Evolutionary conservation across 148 eudicot species (phyloP).

Genomic region (Camellia sinensis): DNA sequence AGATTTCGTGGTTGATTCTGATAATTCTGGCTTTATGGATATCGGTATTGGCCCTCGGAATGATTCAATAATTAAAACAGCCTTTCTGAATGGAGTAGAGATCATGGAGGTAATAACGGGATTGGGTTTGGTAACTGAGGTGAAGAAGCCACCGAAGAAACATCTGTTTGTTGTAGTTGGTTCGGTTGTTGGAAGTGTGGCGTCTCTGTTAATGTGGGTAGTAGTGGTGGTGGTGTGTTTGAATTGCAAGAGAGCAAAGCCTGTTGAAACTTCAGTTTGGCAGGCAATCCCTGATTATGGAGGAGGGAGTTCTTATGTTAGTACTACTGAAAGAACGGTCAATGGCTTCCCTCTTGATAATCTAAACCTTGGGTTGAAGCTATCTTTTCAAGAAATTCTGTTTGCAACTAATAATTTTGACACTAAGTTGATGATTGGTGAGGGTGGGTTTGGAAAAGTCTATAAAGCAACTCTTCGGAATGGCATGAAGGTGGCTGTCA

Average conservation of each 20-base stretch:
- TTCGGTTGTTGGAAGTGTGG: constrained; percentile 28
- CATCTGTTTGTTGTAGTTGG: constrained; percentile 18
- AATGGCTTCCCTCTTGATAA: constrained; percentile 20
- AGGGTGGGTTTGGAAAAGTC: constrained; percentile 65
- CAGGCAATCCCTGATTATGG: constrained; percentile 2
- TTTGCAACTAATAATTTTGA: constrained; percentile 47
- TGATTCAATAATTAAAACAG: background rate
- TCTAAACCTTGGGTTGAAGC: constrained; percentile 38
- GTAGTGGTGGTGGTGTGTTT: constrained; percentile 9
- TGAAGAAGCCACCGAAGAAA: background rate
- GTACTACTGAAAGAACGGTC: constrained; percentile 18
- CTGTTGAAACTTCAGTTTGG: constrained; percentile 27
- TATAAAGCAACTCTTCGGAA: constrained; percentile 37
- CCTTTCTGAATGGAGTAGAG: constrained; percentile 51
- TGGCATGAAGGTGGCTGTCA: constrained; percentile 50
- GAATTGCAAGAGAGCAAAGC: constrained; percentile 20
- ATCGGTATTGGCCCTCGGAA: constrained; percentile 29
- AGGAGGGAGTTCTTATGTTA: constrained; percentile 24
- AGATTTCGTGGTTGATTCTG: constrained; percentile 38
- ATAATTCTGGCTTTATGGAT: constrained; percentile 24
- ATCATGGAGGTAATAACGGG: constrained; percentile 33
- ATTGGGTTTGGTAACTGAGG: background rate
- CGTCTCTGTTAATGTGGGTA: constrained; percentile 12
- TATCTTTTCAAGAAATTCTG: constrained; percentile 34
- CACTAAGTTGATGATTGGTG: constrained; percentile 35